Conservation (phyloP, 169 alveolate genomes). For the Eimeria tenella region DNA sequence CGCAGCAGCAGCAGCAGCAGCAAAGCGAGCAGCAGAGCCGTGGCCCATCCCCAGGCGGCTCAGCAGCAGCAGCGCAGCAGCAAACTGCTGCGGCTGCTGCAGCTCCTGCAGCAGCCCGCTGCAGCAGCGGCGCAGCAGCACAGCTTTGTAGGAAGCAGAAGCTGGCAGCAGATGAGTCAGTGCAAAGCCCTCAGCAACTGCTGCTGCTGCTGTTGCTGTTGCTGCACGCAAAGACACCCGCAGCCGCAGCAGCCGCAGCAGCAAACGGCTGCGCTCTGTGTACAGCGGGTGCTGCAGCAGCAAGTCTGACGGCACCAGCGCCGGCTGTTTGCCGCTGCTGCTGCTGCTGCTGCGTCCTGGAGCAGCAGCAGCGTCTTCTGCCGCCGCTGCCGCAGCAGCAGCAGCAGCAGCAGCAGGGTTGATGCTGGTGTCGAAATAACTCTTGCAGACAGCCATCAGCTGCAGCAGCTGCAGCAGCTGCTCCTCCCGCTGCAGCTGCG, state of each 20-base stretch:
- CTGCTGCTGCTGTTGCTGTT: constrained; percentile 64
- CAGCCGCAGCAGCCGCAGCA: constrained; percentile 71
- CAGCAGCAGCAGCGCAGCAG: constrained; percentile 47
- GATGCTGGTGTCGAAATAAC: constrained; percentile 19
- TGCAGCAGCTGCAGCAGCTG: constrained; percentile 57
- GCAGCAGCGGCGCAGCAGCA: constrained; percentile 66
- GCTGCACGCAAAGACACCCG: constrained; percentile 49
- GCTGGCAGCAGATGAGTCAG: constrained; percentile 25
- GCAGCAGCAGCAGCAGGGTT: constrained; percentile 34
- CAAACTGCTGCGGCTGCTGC: constrained; percentile 44
- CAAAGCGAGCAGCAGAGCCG: constrained; percentile 72
- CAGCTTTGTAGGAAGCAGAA: background rate
- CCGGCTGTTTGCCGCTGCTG: constrained; percentile 18
- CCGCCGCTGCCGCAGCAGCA: constrained; percentile 2
- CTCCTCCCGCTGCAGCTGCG: constrained; percentile 18
- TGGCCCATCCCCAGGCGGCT: constrained; percentile 68
- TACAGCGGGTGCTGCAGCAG: constrained; percentile 71
- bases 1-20: constrained; percentile 64
- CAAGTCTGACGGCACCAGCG: too few relatives aligned
- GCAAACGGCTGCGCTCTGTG: constrained; percentile 35
- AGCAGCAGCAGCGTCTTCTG: constrained; percentile 1
- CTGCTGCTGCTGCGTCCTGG: constrained; percentile 19
- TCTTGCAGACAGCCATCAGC: constrained; percentile 29
- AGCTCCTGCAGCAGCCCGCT: constrained; percentile 67
- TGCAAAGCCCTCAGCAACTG: constrained; percentile 33